Evolutionary conservation across 768 basidiomycete species (phyloP).

Genomic region (Cubamyces lactineus): DNA sequence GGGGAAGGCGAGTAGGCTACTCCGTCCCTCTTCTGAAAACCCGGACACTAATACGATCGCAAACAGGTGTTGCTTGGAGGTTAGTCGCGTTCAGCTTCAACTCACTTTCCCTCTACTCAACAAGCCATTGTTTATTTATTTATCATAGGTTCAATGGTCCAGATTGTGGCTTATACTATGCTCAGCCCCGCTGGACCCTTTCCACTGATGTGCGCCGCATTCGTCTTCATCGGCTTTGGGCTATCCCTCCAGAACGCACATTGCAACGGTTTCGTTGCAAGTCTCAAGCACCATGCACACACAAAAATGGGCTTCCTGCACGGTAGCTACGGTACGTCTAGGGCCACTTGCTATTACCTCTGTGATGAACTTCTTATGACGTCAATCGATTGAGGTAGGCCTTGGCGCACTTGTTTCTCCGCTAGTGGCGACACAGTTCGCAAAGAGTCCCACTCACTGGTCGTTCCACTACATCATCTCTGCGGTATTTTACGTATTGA

Average conservation of each 20-base stretch:
- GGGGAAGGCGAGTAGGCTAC: slow-evolving; percentile 43
- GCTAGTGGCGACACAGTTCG: slow-evolving; percentile 58
- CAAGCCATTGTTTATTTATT: too few species aligned
- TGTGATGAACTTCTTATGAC: too few species aligned
- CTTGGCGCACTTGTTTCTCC: slow-evolving; percentile 56
- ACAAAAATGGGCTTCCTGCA: slow-evolving; percentile 70
- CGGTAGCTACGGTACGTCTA: slow-evolving; percentile 57
- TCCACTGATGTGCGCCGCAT: slow-evolving; percentile 57
- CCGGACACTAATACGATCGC: background rate
- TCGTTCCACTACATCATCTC: slow-evolving; percentile 48
- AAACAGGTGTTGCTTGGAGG: slow-evolving; percentile 4
- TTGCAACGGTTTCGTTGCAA: slow-evolving; percentile 70
- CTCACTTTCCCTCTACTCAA: background rate
- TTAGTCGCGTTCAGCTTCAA: background rate
- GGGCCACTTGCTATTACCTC: too few species aligned
- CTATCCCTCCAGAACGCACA: slow-evolving; percentile 60
- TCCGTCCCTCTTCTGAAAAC: too few species aligned
- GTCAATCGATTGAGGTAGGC: slow-evolving; percentile 51
- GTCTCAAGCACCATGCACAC: slow-evolving; percentile 53
- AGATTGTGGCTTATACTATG: slow-evolving; percentile 56
- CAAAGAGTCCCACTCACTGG: slow-evolving; percentile 44
- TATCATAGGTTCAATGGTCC: slow-evolving; percentile 51
- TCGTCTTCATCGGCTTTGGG: slow-evolving; percentile 51
- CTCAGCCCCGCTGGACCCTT: slow-evolving; percentile 62
- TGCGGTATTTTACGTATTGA: slow-evolving; percentile 28